These are phyloP conservation scores for Chlorella sp. DNA, from an alignment of 139 green algal species.

Conservation along the genomic window DNA sequence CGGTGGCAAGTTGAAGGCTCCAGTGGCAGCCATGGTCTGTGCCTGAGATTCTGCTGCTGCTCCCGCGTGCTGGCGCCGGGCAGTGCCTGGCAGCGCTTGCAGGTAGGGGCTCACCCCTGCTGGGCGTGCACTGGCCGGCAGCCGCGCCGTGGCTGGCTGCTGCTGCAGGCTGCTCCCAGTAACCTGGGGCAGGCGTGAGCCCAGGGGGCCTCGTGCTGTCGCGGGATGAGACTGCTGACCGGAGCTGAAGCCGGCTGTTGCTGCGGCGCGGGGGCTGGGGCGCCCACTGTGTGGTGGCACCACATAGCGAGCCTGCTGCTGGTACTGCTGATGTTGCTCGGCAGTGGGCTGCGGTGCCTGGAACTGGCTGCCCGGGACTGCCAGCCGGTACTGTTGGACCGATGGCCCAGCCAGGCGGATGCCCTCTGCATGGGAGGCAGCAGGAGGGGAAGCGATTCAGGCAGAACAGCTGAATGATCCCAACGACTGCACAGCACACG, in stretches of 20 bases:
- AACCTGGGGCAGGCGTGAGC: slow-evolving; percentile 6
- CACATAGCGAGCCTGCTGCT: slow-evolving; percentile 16
- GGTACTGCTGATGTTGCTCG: background rate
- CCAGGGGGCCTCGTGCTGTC: background rate
- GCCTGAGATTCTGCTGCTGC: background rate
- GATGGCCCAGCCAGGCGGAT: background rate
- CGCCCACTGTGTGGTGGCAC: background rate
- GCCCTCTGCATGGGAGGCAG: background rate
- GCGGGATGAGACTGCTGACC: background rate
- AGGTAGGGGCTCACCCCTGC: background rate
- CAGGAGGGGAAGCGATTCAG: background rate
- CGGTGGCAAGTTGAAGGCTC: background rate
- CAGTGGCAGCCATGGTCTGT: background rate
- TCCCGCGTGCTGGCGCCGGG: background rate
- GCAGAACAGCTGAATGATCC: too few relatives aligned
- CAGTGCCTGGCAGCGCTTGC: background rate
- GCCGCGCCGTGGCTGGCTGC: background rate
- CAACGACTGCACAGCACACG: too few relatives aligned
- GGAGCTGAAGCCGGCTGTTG: background rate
- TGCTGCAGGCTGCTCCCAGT: background rate
- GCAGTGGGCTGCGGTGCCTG: background rate
- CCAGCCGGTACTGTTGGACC: too few relatives aligned
- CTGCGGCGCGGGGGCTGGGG: background rate
- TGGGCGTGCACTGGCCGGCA: background rate
- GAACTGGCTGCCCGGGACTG: too few relatives aligned